These are phyloP conservation scores for Phytophthora chlamydospora DNA, from an alignment of 352 stramenopile species.

Conservation along the genomic window DNA sequence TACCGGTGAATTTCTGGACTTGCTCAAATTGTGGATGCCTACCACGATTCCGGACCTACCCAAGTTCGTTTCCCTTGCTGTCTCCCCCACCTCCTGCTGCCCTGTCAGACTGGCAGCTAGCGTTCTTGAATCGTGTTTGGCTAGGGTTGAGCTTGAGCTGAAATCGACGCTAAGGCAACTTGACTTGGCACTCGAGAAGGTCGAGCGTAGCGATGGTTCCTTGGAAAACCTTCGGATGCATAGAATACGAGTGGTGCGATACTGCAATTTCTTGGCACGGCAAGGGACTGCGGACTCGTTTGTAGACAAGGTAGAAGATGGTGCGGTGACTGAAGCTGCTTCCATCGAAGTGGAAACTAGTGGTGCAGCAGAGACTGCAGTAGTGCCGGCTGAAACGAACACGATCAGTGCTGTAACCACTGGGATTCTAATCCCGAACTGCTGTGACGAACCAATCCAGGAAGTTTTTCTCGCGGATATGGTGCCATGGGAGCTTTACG, in stretches of 20 bases:
- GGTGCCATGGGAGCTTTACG: conserved; percentile 12
- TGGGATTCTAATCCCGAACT: conserved; percentile 40
- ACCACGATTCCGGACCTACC: conserved; percentile 7
- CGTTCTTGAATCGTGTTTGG: conserved; percentile 20
- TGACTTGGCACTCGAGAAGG: conserved; percentile 11
- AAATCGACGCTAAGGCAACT: conserved; percentile 11
- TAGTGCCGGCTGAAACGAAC: neutral
- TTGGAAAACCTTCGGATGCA: conserved; percentile 26
- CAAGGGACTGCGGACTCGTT: neutral
- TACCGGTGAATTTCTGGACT: conserved; percentile 13
- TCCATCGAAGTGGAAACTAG: neutral
- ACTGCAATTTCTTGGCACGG: conserved; percentile 14
- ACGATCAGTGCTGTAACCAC: conserved; percentile 12
- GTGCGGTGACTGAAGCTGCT: neutral
- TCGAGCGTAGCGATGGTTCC: conserved; percentile 5
- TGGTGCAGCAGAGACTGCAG: neutral
- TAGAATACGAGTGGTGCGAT: conserved; percentile 10
- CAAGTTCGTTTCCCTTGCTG: conserved; percentile 15
- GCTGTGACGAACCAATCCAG: conserved; percentile 29
- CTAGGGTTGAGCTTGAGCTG: conserved; percentile 17
- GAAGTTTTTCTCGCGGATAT: conserved; percentile 40
- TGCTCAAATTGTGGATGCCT: conserved; percentile 15
- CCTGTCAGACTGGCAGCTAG: conserved; percentile 1
- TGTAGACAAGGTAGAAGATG: neutral
- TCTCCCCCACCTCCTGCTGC: conserved; percentile 6